Percentiles rank a stretch among this genome's conserved stretches.
Conservation (phyloP, 805 yeast genomes). For the Pichia exigua region DNA sequence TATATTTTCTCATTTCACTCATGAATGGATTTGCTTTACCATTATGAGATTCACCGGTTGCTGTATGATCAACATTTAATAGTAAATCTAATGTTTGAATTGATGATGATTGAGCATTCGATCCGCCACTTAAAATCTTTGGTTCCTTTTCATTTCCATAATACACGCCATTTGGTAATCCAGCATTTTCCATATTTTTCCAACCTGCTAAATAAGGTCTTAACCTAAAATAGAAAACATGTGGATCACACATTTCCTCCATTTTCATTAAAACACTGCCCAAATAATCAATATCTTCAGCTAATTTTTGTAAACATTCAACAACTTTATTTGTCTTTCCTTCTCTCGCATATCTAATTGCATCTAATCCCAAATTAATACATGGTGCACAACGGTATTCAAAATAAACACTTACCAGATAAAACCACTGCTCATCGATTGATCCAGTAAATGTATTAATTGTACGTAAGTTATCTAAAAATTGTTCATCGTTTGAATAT, state of each 20-base stretch:
- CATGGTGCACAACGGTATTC: slow-evolving; percentile 76
- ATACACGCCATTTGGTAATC: slow-evolving; percentile 64
- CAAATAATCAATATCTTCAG: slow-evolving; percentile 65
- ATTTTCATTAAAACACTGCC: slow-evolving; percentile 68
- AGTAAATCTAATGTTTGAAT: slow-evolving; percentile 80
- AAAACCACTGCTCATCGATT: slow-evolving; percentile 91
- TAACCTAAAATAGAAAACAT: slow-evolving; percentile 75
- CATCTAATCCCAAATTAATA: slow-evolving; percentile 57
- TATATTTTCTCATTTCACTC: slow-evolving; percentile 76
- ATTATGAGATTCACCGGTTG: slow-evolving; percentile 45
- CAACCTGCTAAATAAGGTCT: slow-evolving; percentile 93
- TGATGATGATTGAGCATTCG: slow-evolving; percentile 87
- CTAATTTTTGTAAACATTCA: slow-evolving; percentile 50
- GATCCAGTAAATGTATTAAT: slow-evolving; percentile 84
- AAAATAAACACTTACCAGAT: slow-evolving; percentile 77
- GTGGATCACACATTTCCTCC: slow-evolving; percentile 95
- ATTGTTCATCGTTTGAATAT: slow-evolving; percentile 21
- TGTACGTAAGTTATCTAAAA: slow-evolving; percentile 66
- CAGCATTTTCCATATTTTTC: slow-evolving; percentile 84
- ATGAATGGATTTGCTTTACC: slow-evolving; percentile 41
- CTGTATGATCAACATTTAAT: slow-evolving; percentile 66
- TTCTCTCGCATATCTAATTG: slow-evolving; percentile 47
- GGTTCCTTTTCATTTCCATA: slow-evolving; percentile 61
- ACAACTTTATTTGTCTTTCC: slow-evolving; percentile 37
- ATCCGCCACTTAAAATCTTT: slow-evolving; percentile 73